Base-by-base conservation (phyloP, 768 basidiomycete genomes). In the Fomitopsis pulvina region DNA sequence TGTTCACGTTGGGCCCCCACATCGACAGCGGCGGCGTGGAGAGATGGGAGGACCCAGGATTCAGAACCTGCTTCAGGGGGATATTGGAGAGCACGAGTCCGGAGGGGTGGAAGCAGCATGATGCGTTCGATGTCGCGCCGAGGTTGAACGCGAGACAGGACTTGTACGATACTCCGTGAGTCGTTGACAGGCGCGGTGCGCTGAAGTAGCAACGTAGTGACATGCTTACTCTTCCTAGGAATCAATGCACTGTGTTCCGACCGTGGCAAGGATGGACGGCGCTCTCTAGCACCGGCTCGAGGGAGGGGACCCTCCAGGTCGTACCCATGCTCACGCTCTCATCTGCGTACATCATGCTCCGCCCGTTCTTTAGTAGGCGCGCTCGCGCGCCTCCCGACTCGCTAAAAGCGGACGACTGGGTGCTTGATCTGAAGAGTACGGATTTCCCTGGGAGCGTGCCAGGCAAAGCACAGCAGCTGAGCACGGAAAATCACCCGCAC, bases 251-350 rank as follows among this genome's bases (percentile, higher is more conserved):
- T 18, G 56, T 59, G 24, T 60, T 62, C 41, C 53, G 60, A 29
- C 79, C 81, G 0, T 87, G 84, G 71, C 86, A 88, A 57, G 86
- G 85, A 18, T 89, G 87, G 86, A 47, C 51, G 1, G 60, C 62
- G 16, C 46, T 53, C 16, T 63, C 53, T 16, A 12, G 34, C 53
- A 88, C 80, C 5, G 80, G 72, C 0, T 82, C 85, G 0, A 75
- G 72, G 0, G 75, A 88, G 60, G 87, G 88, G 25, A 85, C 83
- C 1, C 66, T 86, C 20, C 76, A 68, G 48, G 80, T 88, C 26
- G 83, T 79, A 58, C 85, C 88, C 0, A 75, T 81, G 53, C 71
- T 89, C 20, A 58, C 71, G 22, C 66, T 87, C 8, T 77, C 82
- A 4, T 85, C 84, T 30, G 78, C 85, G 0, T 89, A 89, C 61